Evolutionary conservation across 179 eudicot genomes (phyloP).

Genomic region (Beta lomatogona): DNA sequence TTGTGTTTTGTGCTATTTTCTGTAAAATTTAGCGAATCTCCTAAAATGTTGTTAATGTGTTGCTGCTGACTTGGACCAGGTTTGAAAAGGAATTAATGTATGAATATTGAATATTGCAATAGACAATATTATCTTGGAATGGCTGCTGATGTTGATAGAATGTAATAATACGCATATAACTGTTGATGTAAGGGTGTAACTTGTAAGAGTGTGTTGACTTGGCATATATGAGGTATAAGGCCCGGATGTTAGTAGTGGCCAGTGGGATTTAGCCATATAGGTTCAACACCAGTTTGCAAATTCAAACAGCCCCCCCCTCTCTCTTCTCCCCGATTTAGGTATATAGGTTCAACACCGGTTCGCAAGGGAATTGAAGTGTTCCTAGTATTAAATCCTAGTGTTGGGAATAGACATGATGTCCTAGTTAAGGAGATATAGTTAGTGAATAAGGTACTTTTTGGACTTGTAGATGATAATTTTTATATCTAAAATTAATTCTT

Average conservation of each 20-base stretch:
- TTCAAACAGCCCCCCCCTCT: background rate
- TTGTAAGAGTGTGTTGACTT: background rate
- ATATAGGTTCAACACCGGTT: background rate
- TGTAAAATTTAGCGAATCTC: background rate
- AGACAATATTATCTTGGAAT: background rate
- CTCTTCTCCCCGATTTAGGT: background rate
- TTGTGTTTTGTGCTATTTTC: background rate
- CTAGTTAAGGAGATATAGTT: background rate
- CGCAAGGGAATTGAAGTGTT: background rate
- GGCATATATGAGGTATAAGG: background rate
- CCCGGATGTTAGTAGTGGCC: background rate
- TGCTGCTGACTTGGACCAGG: background rate
- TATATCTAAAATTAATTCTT: background rate
- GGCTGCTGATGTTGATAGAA: background rate
- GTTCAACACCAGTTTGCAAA: background rate
- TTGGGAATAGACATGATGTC: background rate
- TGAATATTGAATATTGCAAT: background rate
- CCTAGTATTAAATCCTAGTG: background rate
- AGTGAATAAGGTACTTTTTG: background rate
- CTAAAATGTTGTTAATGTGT: background rate
- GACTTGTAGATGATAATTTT: background rate
- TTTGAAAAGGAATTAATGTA: conserved; percentile 1
- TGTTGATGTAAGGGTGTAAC: background rate
- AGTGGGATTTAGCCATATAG: background rate
- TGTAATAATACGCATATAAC: background rate